Evolutionary conservation across 352 stramenopile genomes (phyloP), one percentile per base, ranked within the genome.

Genomic region (Phytophthora tentaculata): DNA sequence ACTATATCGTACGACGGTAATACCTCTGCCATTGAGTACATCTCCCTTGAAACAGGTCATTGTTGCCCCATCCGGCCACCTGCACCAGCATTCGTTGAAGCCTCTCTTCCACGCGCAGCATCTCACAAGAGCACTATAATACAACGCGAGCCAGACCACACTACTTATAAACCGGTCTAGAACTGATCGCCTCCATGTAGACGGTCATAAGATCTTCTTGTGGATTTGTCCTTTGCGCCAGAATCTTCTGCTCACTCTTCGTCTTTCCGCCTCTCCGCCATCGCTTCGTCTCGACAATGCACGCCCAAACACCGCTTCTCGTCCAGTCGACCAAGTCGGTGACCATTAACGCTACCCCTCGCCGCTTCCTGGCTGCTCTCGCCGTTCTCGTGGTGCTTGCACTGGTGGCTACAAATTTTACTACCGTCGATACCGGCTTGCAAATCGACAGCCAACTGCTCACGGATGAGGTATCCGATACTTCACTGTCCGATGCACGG

Each of bases 401-500:
- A 6, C 6, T 62, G 10, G 49, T 44, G 48, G 26, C 13, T 13
- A 70, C 49, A 6, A 28, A 28, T 12, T 24, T 29, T 1, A 29
- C 45, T 20, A 52, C 61, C 1, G 6, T 20, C 43, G n/a, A 59
- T 39, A 51, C 55, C 28, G 29, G 20, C 28, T 48, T 65, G 1
- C 50, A 35, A 26, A 23, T 56, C 7, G 28, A 62, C 2, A 29
- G 56, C 28, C 41, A 56, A 3, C 3, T 14, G 3, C 45, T 35
- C 3, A 16, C 32, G 5, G 51, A 63, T 13, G 41, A 56, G 2
- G n/a, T 43, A 43, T 44, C 61, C 17, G 45, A 32, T 37, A 43
- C 67, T 3, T 60, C 39, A 14, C 41, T 74, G 44, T 51, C 61
- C 14, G 61, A 71, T 20, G 67, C 69, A 24, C 71, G 58, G 29